Percentiles rank a stretch among this genome's conserved stretches.
Evolutionary conservation across 371 early-diverging fungal genomes (phyloP).

Genomic region (Lichtheimia hyalospora): DNA sequence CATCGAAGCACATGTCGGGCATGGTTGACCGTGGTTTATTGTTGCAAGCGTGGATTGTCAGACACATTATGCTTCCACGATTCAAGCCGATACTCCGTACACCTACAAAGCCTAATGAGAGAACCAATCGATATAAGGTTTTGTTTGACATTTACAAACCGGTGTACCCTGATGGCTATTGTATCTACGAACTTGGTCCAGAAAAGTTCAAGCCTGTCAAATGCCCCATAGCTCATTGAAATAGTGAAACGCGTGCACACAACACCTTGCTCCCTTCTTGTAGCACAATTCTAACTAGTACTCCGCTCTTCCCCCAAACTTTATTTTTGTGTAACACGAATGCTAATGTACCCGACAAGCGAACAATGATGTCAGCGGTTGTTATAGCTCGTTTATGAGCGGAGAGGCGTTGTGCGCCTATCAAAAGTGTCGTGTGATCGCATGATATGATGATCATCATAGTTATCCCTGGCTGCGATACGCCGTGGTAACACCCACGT

Average conservation of each 20-base stretch:
- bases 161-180: conserved; percentile 37
- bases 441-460: not conserved
- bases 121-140: conserved; percentile 29
- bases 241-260: no score
- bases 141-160: conserved; percentile 21
- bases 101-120: conserved; percentile 22
- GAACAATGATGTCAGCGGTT: no score
- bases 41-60: conserved; percentile 2
- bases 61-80: conserved; percentile 33
- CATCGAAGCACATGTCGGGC: not conserved
- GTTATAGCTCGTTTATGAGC: not conserved
- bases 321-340: no score
- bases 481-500: not conserved
- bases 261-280: not conserved
- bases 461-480: conserved; percentile 4
- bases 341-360: no score
- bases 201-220: conserved; percentile 24
- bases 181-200: conserved; percentile 40
- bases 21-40: not conserved
- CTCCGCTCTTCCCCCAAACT: no score
- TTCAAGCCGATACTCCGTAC: conserved; percentile 22
- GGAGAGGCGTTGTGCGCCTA: not conserved
- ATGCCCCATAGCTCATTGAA: conserved; percentile 10
- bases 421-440: not conserved
- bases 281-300: no score